Evolutionary conservation across 192 early-diverging fungal genomes (phyloP).

Genomic region (Mortierella antarctica): DNA sequence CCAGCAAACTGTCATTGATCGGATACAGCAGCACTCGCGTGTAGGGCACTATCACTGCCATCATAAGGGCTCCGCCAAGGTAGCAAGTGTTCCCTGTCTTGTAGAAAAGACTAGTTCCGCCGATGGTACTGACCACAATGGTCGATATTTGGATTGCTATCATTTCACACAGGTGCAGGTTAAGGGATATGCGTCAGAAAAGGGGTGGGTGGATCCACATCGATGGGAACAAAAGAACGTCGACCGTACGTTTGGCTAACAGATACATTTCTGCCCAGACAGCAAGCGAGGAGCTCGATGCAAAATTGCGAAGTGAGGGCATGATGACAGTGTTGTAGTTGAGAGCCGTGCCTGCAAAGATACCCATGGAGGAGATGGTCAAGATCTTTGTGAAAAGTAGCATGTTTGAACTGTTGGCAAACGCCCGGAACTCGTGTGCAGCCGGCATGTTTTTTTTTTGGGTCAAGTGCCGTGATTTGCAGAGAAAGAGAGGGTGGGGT

Average conservation of each 20-base stretch:
- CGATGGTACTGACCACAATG: conserved; percentile 12
- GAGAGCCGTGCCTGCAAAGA: conserved; percentile 35
- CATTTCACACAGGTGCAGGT: not conserved
- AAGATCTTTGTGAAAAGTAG: conserved; percentile 36
- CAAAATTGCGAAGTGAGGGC: conserved; percentile 42
- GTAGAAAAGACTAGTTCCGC: conserved; percentile 19
- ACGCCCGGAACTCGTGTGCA: conserved; percentile 19
- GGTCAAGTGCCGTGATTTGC: not conserved
- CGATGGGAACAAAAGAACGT: not conserved
- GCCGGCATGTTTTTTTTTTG: conserved; percentile 2
- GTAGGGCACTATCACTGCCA: conserved; percentile 20
- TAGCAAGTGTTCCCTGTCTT: conserved; percentile 31
- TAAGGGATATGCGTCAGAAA: not conserved
- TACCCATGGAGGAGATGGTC: conserved; percentile 41
- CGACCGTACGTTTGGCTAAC: conserved; percentile 19
- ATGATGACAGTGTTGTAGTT: conserved; percentile 30
- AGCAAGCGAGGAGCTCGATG: conserved; percentile 31
- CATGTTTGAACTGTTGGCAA: conserved; percentile 20
- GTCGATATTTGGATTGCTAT: conserved; percentile 31
- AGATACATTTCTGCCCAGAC: conserved; percentile 46
- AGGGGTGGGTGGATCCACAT: not conserved
- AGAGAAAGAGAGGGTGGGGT: no score
- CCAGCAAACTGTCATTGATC: conserved; percentile 34
- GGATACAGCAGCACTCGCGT: conserved; percentile 10
- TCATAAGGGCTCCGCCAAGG: conserved; percentile 18